Evolutionary conservation across 1,139 yeast genomes (phyloP), one percentile per base, ranked within the genome.

Genomic region (Suhomyces anneliseae): DNA sequence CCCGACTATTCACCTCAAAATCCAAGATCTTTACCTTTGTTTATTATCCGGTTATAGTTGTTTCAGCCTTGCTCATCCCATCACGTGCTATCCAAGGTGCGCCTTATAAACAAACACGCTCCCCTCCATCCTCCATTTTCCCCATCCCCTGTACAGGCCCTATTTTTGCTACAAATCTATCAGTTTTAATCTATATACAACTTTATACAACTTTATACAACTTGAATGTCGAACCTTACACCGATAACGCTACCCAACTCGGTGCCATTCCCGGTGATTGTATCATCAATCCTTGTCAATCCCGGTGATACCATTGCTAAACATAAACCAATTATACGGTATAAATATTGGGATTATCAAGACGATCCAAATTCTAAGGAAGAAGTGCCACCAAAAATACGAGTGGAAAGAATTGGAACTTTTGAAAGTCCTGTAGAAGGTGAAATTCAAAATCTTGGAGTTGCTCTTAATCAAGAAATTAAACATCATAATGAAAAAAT

Each of bases 341-440:
- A 83, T 68, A 81, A 79, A 59, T 87, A 85, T 62, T 81, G 85
- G 82, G 87, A 83, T 56, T 80, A 72, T 54, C 84, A 82, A 56
- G 85, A 82, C 43, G 81, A 79, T 50, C 83, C 85, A 12, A 76
- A 75, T 44, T 69, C 76, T 42, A 72, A 68, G 42, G 75, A 69
- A 14, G 77, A 70, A 12, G 66, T 62, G 8, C 78, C 78, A 1
- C 71, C 73, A 40, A 74, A 74, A 52, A 67, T 76, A 19, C 64
- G 81, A 26, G 87, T 82, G 6, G 87, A 83, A 56, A 65, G 82
- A 43, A 80, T 83, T 11, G 88, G 89, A 0, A 77, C 87, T 4
- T 90, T 83, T 61, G 98, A 92, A 62, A 78, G 86, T 36, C 97
- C 97, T 1, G 78, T 90, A 34, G 87, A 82, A 50, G 99, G 99